A percentile compares a stretch with the other conserved stretches of the same genome.
Conservation (phyloP, 495 filamentous ascomycete genomes). For the Lasiosphaeria miniovina region DNA sequence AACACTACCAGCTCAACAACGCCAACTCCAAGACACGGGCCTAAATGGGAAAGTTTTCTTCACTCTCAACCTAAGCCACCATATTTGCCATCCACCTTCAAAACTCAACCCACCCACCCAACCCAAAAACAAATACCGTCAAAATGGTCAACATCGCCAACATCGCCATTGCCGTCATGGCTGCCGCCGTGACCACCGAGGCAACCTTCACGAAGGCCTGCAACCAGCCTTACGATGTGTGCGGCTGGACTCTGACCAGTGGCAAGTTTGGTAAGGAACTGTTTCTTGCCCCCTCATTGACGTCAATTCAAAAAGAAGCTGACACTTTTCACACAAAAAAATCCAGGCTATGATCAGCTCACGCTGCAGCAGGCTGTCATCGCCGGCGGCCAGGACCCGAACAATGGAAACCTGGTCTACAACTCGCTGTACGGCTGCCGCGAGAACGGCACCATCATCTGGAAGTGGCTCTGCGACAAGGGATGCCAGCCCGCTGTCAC, state of each 20-base stretch:
- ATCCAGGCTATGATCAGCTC: constrained; percentile 6
- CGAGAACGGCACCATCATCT: constrained; percentile 9
- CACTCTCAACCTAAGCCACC: not conserved
- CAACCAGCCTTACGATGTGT: constrained; percentile 7
- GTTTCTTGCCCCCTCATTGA: not conserved
- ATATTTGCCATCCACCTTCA: not conserved
- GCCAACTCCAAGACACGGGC: not conserved
- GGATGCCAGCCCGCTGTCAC: constrained; percentile 6
- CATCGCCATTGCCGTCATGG: constrained; percentile 9
- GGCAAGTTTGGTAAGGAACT: constrained; percentile 1
- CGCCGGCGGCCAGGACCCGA: constrained; percentile 7
- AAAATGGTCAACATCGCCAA: constrained; percentile 9
- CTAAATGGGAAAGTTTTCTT: not conserved
- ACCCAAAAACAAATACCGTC: not conserved
- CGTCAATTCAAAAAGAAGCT: no score
- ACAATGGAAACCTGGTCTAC: constrained; percentile 7
- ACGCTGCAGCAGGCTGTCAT: constrained; percentile 3
- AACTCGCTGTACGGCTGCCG: constrained; percentile 13
- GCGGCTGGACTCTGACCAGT: constrained; percentile 12
- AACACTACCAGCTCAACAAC: no score
- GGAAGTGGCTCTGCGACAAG: constrained; percentile 9
- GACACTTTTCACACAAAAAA: not conserved
- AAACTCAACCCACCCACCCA: not conserved
- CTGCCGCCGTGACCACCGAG: constrained; percentile 8
- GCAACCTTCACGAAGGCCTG: constrained; percentile 9